These are phyloP conservation scores for Pseudodiploospora longispora DNA, from an alignment of 2,329 filamentous ascomycete genomes.

Conservation along the genomic window DNA sequence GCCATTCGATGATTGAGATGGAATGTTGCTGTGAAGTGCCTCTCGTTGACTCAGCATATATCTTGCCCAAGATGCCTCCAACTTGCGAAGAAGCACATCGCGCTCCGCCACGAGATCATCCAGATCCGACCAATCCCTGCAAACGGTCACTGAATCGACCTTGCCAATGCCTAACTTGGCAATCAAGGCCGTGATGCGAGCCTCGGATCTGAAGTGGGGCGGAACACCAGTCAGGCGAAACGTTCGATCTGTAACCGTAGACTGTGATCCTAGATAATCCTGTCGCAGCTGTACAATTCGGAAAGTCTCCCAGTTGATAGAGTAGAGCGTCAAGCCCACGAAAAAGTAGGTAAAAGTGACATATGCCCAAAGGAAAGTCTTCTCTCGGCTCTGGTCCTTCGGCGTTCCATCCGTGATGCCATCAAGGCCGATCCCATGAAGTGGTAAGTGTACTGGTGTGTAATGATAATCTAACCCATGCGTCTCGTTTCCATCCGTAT, in stretches of 20 bases:
- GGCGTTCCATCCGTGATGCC: conserved; percentile 21
- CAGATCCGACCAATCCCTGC: conserved; percentile 76
- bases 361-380: conserved; percentile 77
- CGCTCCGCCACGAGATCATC: conserved; percentile 67
- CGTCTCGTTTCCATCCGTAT: conserved; percentile 2
- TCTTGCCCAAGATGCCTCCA: conserved; percentile 79
- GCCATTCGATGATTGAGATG: conserved; percentile 5
- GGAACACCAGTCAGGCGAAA: conserved; percentile 89
- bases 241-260: conserved; percentile 91
- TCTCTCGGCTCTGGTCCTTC: conserved; percentile 26
- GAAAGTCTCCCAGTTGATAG: conserved; percentile 75
- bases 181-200: conserved; percentile 75
- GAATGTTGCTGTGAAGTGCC: conserved; percentile 1
- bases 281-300: conserved; percentile 81
- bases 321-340: conserved; percentile 70
- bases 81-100: conserved; percentile 54
- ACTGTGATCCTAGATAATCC: conserved; percentile 85
- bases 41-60: conserved; percentile 33
- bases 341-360: conserved; percentile 94
- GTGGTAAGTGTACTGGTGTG: conserved; percentile 7
- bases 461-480: conserved; percentile 3
- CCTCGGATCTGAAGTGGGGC: conserved; percentile 66
- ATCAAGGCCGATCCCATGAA: conserved; percentile 12
- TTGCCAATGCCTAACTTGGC: conserved; percentile 83
- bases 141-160: conserved; percentile 81